phyloP scores from a whole-genome alignment of 306 rosid genomes.

The Ochetophila trinervis region DNA sequence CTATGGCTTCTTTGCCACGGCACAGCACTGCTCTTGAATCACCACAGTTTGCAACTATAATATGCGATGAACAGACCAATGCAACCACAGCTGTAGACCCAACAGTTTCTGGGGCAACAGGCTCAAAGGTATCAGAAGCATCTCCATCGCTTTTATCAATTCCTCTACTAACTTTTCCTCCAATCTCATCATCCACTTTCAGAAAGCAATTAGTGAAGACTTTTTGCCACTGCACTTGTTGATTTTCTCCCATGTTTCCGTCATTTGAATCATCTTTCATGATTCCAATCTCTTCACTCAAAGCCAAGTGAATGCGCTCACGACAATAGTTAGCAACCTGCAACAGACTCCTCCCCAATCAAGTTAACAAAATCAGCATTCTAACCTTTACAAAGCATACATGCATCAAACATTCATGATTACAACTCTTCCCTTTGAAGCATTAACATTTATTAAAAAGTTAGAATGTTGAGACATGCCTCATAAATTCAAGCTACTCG shows the following conservation, averaged over 20 bases:
- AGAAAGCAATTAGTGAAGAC: conserved; percentile 42
- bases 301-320: conserved; percentile 49
- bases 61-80: conserved; percentile 48
- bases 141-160: conserved; percentile 17
- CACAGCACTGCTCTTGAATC: conserved; percentile 60
- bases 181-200: conserved; percentile 51
- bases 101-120: conserved; percentile 55
- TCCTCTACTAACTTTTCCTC: conserved; percentile 36
- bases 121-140: conserved; percentile 24
- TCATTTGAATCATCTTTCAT: conserved; percentile 20
- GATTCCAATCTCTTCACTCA: conserved; percentile 44
- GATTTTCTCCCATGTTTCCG: conserved; percentile 28
- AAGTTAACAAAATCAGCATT: conserved; percentile 7
- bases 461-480: too few relatives aligned
- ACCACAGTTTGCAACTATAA: conserved; percentile 59
- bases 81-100: conserved; percentile 64
- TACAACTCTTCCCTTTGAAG: too few relatives aligned
- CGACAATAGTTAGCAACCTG: conserved; percentile 61
- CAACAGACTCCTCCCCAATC: conserved; percentile 13
- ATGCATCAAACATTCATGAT: too few relatives aligned
- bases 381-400: too few relatives aligned
- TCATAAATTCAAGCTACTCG: too few relatives aligned
- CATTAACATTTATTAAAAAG: too few relatives aligned
- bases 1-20: conserved; percentile 54
- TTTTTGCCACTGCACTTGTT: conserved; percentile 44